These are phyloP conservation scores for Podaxis sp. DNA, from an alignment of 768 basidiomycete genomes.

Conservation along the genomic window DNA sequence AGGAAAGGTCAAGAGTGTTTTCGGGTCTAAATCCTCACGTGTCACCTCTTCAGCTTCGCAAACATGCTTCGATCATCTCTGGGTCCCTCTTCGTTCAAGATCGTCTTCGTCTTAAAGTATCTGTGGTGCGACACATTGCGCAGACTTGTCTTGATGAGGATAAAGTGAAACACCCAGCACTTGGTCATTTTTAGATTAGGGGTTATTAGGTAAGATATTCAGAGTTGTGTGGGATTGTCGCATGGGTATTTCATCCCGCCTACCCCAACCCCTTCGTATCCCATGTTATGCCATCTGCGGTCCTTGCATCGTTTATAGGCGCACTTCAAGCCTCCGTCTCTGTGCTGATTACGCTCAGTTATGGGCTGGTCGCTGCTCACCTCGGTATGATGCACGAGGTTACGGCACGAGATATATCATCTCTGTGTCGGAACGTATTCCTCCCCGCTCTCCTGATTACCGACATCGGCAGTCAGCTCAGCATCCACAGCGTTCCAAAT, in stretches of 20 bases:
- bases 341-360: conserved; percentile 10
- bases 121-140: too few relatives aligned
- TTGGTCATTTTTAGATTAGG: too few relatives aligned
- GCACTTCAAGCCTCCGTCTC: conserved; percentile 11
- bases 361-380: conserved; percentile 8
- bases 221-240: too few relatives aligned
- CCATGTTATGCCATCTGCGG: conserved; percentile 5
- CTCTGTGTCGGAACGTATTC: conserved; percentile 10
- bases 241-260: not conserved
- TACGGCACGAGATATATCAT: conserved; percentile 9
- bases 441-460: conserved; percentile 13
- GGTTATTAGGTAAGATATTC: not conserved
- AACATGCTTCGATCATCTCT: not conserved
- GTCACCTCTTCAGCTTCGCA: not conserved
- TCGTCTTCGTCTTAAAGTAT: not conserved
- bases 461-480: conserved; percentile 5
- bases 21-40: too few relatives aligned
- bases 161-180: too few relatives aligned
- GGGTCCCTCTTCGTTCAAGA: not conserved
- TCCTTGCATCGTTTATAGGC: conserved; percentile 1
- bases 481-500: not conserved
- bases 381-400: conserved; percentile 9
- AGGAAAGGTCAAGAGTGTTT: not conserved
- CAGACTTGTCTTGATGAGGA: too few relatives aligned
- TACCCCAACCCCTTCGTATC: not conserved